Percentiles rank a stretch among this genome's conserved stretches.
phyloP scores from a whole-genome alignment of 2,329 filamentous ascomycete genomes.

The Verticillium dahliae region DNA sequence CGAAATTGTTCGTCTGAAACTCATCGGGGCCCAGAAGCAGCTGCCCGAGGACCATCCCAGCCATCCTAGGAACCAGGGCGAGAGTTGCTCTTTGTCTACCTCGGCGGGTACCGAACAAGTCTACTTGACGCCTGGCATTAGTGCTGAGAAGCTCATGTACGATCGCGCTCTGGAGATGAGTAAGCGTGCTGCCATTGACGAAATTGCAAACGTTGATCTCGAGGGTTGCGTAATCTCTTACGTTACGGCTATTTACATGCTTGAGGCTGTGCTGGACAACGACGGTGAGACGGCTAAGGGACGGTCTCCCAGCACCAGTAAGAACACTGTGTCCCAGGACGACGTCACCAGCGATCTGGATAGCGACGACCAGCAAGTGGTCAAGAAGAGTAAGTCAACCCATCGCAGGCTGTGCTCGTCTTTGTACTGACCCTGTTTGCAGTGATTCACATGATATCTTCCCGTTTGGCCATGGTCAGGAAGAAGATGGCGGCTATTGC shows the following conservation, averaged over 20 bases:
- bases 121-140: conserved; percentile 78
- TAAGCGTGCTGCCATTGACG: conserved; percentile 85
- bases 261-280: conserved; percentile 86
- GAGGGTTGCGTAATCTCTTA: conserved; percentile 87
- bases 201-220: conserved; percentile 87
- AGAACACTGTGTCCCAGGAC: conserved; percentile 33
- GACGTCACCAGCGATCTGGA: conserved; percentile 44
- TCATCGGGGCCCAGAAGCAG: conserved; percentile 78
- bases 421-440: not conserved
- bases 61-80: conserved; percentile 72
- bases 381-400: conserved; percentile 59
- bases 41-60: conserved; percentile 80
- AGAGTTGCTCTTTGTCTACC: conserved; percentile 48
- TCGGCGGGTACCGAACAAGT: conserved; percentile 72
- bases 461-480: conserved; percentile 47
- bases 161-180: conserved; percentile 97
- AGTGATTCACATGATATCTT: conserved; percentile 59
- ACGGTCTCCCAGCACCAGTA: conserved; percentile 28
- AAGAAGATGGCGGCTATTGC: conserved; percentile 58
- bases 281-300: conserved; percentile 54
- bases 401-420: not conserved
- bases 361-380: conserved; percentile 64
- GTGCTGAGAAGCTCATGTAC: conserved; percentile 96
- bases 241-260: conserved; percentile 85
- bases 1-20: conserved; percentile 82